Conservation (phyloP, 805 yeast genomes). For the Candida arabinofermentans region DNA sequence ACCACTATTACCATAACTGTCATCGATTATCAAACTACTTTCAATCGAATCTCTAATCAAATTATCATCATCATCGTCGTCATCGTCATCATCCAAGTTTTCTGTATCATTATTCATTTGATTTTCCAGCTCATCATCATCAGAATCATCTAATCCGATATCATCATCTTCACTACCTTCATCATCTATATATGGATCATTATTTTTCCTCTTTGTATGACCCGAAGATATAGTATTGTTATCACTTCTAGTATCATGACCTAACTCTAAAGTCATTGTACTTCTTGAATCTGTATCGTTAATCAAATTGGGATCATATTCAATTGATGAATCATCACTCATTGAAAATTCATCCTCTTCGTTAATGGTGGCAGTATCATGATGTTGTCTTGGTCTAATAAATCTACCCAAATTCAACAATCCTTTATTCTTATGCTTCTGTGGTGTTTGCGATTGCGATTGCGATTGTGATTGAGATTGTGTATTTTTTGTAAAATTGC, state of each 20-base stretch:
- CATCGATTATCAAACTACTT: constrained; percentile 25
- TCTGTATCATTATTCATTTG: not conserved
- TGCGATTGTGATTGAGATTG: not conserved
- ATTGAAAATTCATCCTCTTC: constrained; percentile 7
- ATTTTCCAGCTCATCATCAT: constrained; percentile 3
- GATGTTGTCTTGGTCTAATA: constrained; percentile 7
- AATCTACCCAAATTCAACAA: constrained; percentile 9
- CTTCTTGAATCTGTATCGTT: not conserved
- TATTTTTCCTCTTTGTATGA: not conserved
- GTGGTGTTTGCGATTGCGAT: not conserved
- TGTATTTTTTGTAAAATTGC: not conserved
- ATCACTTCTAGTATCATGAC: not conserved
- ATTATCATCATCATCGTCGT: constrained; percentile 14
- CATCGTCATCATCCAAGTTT: constrained; percentile 11
- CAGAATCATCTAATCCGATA: constrained; percentile 3
- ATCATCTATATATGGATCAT: not conserved
- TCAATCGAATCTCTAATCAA: constrained; percentile 18
- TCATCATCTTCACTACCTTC: constrained; percentile 1
- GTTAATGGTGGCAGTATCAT: constrained; percentile 1
- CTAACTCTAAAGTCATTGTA: not conserved
- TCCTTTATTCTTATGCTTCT: constrained; percentile 6
- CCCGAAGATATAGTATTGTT: not conserved
- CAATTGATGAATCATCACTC: constrained; percentile 9
- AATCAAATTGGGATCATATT: not conserved
- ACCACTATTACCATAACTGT: constrained; percentile 28